phyloP scores from a whole-genome alignment of 495 filamentous ascomycete species.

The Letharia lupina region DNA sequence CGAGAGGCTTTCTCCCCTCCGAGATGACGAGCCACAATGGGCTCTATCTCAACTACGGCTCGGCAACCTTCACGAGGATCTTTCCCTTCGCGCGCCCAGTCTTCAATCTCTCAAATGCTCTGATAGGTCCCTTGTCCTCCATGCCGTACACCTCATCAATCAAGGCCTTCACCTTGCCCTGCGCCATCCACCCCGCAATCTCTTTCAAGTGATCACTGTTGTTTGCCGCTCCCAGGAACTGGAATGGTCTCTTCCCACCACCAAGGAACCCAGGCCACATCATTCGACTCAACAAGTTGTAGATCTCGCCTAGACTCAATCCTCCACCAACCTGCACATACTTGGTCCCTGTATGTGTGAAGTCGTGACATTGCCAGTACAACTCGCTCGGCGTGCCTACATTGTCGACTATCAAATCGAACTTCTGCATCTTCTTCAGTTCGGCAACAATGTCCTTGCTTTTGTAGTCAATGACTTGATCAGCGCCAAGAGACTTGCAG shows the following conservation, averaged over 20 bases:
- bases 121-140: conserved; percentile 38
- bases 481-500: conserved; percentile 46
- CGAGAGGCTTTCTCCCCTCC: not conserved
- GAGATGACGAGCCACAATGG: not conserved
- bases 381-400: conserved; percentile 36
- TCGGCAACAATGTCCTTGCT: conserved; percentile 34
- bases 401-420: conserved; percentile 47
- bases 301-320: conserved; percentile 9
- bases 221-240: conserved; percentile 34
- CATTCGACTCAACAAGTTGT: conserved; percentile 25
- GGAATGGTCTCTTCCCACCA: conserved; percentile 46
- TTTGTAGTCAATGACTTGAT: conserved; percentile 53
- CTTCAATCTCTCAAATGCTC: conserved; percentile 57
- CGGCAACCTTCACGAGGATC: conserved; percentile 52
- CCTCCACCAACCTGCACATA: conserved; percentile 42
- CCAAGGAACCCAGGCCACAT: conserved; percentile 51
- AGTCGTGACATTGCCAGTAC: conserved; percentile 41
- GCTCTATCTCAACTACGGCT: not conserved
- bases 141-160: conserved; percentile 53
- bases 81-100: conserved; percentile 58
- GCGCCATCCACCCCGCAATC: conserved; percentile 51
- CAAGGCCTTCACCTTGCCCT: conserved; percentile 53
- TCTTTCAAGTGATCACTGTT: conserved; percentile 41
- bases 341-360: conserved; percentile 34
- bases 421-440: conserved; percentile 40